phyloP scores from a whole-genome alignment of 306 rosid genomes.

The Glycine soja region DNA sequence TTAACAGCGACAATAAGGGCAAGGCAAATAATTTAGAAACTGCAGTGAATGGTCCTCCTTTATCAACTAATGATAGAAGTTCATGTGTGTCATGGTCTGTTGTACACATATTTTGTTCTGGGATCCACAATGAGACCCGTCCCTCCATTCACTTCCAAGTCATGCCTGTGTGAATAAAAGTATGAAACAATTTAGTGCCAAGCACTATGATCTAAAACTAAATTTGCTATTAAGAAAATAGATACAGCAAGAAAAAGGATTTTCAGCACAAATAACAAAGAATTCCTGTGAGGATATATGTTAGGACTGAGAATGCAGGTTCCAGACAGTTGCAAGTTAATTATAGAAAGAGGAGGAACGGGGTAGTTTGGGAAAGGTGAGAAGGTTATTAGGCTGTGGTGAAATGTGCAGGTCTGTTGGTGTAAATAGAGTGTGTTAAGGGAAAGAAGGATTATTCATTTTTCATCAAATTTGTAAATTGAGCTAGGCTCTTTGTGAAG shows the following conservation, averaged over 20 bases:
- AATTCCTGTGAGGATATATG: neutral
- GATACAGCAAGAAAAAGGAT: neutral
- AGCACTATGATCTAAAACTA: conserved; percentile 7
- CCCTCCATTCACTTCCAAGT: conserved; percentile 93
- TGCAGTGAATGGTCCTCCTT: neutral
- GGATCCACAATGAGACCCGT: conserved; percentile 88
- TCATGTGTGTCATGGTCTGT: conserved; percentile 58
- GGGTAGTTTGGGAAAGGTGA: too few species aligned
- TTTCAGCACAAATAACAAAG: conserved; percentile 1
- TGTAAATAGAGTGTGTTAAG: too few species aligned
- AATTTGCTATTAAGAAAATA: neutral
- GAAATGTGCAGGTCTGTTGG: too few species aligned
- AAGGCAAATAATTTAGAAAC: conserved; percentile 47
- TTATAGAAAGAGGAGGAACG: too few species aligned
- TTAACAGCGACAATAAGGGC: conserved; percentile 40
- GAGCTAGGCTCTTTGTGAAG: too few species aligned
- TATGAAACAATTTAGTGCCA: conserved; percentile 38
- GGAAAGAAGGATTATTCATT: too few species aligned
- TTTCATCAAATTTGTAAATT: too few species aligned
- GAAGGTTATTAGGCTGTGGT: too few species aligned
- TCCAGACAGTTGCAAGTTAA: too few species aligned
- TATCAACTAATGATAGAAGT: too few species aligned
- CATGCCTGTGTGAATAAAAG: conserved; percentile 66
- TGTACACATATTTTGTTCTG: conserved; percentile 79
- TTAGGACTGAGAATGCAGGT: too few species aligned